Conservation (phyloP, 768 basidiomycete genomes). For the Tremella yokohamensis region DNA sequence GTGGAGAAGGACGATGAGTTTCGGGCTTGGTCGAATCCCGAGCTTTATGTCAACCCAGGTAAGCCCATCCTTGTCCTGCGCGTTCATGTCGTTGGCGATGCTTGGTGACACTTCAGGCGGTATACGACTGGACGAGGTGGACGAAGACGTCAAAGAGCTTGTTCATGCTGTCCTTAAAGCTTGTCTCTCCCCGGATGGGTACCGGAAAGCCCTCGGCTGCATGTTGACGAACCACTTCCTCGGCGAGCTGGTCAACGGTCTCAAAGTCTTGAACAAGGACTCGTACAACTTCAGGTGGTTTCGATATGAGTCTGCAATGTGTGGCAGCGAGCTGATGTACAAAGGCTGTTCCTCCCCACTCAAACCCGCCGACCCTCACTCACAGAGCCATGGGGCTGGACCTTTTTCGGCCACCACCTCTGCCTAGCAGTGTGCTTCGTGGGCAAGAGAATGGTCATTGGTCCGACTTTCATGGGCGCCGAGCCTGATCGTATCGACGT, state of each 20-base stretch:
- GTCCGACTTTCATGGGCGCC: slow-evolving; percentile 44
- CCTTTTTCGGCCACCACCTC: slow-evolving; percentile 46
- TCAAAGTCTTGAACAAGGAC: slow-evolving; percentile 36
- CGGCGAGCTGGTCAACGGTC: slow-evolving; percentile 40
- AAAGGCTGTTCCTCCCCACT: slow-evolving; percentile 19
- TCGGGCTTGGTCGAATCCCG: slow-evolving; percentile 35
- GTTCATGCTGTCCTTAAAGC: slow-evolving; percentile 36
- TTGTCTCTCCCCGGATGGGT: slow-evolving; percentile 32
- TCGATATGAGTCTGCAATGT: too few species aligned
- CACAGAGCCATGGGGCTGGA: slow-evolving; percentile 36
- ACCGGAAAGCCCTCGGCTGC: slow-evolving; percentile 38
- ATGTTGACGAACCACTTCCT: slow-evolving; percentile 43
- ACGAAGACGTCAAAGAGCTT: slow-evolving; percentile 18
- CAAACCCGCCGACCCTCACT: slow-evolving; percentile 14
- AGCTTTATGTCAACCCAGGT: slow-evolving; percentile 41
- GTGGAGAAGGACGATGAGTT: slow-evolving; percentile 28
- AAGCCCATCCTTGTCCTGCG: neutral
- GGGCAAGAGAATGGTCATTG: slow-evolving; percentile 36
- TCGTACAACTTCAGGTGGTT: slow-evolving; percentile 38
- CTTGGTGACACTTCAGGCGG: slow-evolving; percentile 24
- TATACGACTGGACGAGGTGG: slow-evolving; percentile 39
- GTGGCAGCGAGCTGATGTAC: too few species aligned
- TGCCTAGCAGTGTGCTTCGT: slow-evolving; percentile 43
- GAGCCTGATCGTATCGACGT: slow-evolving; percentile 45
- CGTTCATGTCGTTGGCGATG: neutral